phyloP scores from a whole-genome alignment of 2,329 filamentous ascomycete genomes.

The Rhynchosporium secalis region DNA sequence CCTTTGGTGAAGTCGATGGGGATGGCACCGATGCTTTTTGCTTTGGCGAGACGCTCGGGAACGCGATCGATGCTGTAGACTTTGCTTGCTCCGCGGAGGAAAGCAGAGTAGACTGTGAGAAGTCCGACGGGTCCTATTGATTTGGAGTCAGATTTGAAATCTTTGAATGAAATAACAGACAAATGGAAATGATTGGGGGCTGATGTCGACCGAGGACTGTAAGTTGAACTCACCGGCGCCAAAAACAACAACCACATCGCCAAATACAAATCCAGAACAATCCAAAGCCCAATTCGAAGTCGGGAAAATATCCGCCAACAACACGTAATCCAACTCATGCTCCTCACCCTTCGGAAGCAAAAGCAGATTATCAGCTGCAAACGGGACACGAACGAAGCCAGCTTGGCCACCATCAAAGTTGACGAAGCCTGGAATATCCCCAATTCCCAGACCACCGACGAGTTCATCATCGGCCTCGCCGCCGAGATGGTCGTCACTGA shows the following conservation, averaged over 20 bases:
- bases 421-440: constrained; percentile 1
- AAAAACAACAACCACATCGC: constrained; percentile 40
- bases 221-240: constrained; percentile 35
- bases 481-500: constrained; percentile 49
- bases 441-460: constrained; percentile 45
- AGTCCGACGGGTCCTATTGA: constrained; percentile 38
- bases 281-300: constrained; percentile 35
- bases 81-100: constrained; percentile 38
- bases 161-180: background rate
- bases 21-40: constrained; percentile 39
- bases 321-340: constrained; percentile 34
- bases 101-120: constrained; percentile 39
- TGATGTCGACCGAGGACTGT: background rate
- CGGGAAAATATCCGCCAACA: constrained; percentile 38
- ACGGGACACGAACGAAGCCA: constrained; percentile 79
- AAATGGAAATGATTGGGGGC: background rate
- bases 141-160: background rate
- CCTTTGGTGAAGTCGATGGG: constrained; percentile 39
- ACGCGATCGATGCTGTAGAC: constrained; percentile 41
- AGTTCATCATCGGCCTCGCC: constrained; percentile 44
- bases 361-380: constrained; percentile 77
- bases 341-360: constrained; percentile 57
- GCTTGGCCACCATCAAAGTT: constrained; percentile 75
- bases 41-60: constrained; percentile 33
- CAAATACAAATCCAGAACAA: constrained; percentile 31